Base-by-base conservation (phyloP, 1,284 basidiomycete genomes). In the Ustilago tritici region DNA sequence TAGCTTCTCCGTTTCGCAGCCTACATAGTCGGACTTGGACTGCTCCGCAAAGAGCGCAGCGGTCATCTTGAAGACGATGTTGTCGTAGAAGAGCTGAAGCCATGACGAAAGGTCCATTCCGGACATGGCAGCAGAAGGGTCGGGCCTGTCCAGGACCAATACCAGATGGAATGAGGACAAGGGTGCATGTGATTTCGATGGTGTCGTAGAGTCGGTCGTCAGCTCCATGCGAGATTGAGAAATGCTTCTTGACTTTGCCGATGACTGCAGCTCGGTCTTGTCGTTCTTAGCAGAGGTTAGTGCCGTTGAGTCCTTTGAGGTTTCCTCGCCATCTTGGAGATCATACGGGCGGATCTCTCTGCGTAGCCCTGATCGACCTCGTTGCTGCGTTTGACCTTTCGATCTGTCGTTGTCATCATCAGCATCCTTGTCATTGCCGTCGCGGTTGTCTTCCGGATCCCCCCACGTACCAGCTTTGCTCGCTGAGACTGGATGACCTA, bases 401-500 rank as follows among this genome's bases (percentile, higher is more conserved):
- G 35, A 28, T 15, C 36, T 34, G 2, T 15, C 55, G 0, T 60
- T 23, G 12, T 36, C 23, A 9, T 67, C 67, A 31, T 65, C 38
- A 1, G 14, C 57, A 8, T 56, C 56, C 3, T 35, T 35, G 2
- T 47, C 62, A 7, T 53, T 52, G n/a, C 57, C 63, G 19, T 60
- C 54, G 0, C 49, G 46, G 4, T 64, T 34, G 14, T 70, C 55
- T n/a, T 52, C 58, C 1, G 55, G 46, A 0, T 56, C 50, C 19
- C 65, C 78, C 71, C 78, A 80, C 7, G 40, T 46, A 2, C 72
- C 76, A 6, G 38, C 46, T 50, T 89, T 82, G 38, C 92, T 92
- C 11, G 91, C 90, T 80, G 92, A 92, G 1, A 98, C 94, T 0
- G 96, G 96, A 86, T 98, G 95, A 0, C 96, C 96, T 46, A 98